phyloP scores from a whole-genome alignment of 331 rosid species.

The Ulmus americana region DNA sequence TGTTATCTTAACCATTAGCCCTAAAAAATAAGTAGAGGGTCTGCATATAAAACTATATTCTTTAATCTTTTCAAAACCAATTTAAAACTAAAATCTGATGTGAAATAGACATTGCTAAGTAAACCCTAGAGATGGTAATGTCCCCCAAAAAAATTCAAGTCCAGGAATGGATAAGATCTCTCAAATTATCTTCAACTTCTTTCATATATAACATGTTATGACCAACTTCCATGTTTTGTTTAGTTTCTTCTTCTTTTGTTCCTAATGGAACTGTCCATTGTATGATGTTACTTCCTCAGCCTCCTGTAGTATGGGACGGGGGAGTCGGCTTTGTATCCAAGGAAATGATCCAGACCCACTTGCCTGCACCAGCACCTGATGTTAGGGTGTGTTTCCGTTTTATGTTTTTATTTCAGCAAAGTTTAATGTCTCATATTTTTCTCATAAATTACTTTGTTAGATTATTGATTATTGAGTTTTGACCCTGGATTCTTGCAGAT shows the following conservation, averaged over 20 bases:
- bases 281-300: constrained; percentile 36
- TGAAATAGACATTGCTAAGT: too few species aligned
- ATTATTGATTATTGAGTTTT: not conserved
- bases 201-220: not conserved
- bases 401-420: not conserved
- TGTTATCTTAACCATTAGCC: too few species aligned
- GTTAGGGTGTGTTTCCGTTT: constrained; percentile 45
- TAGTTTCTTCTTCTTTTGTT: constrained; percentile 3
- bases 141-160: too few species aligned
- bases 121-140: too few species aligned
- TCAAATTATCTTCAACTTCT: not conserved
- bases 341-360: constrained; percentile 83
- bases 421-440: too few species aligned
- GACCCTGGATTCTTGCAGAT: constrained; percentile 40
- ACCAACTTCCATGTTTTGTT: not conserved
- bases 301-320: constrained; percentile 86
- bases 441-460: not conserved
- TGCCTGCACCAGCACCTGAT: constrained; percentile 74
- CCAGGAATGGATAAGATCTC: too few species aligned
- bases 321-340: constrained; percentile 82
- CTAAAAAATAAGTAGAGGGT: too few species aligned
- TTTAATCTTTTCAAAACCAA: too few species aligned
- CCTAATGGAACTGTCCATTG: not conserved
- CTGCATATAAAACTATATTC: too few species aligned
- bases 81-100: too few species aligned